A percentile compares a stretch with the other conserved stretches of the same genome.
These are phyloP conservation scores for Nicotiana undulata DNA, from an alignment of 257 asterid species.

Conservation along the genomic window DNA sequence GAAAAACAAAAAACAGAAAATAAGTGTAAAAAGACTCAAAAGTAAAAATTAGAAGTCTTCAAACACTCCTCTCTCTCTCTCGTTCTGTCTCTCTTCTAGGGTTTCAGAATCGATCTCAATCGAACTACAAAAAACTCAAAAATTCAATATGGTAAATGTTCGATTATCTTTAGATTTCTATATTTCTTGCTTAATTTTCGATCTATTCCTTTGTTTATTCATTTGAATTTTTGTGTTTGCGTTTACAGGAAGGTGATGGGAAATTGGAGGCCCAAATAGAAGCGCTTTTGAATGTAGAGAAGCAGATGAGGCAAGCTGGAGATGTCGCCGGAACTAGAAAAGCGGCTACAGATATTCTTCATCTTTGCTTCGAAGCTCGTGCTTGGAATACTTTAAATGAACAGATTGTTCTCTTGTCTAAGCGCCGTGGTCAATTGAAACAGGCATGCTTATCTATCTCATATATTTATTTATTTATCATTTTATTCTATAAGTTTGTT, in stretches of 20 bases:
- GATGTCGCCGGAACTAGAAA: conserved; percentile 79
- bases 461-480: background rate
- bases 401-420: conserved; percentile 79
- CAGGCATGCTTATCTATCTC: conserved; percentile 39
- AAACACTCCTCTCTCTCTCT: background rate
- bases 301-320: conserved; percentile 86
- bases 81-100: conserved; percentile 9
- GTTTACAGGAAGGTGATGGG: conserved; percentile 57
- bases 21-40: background rate
- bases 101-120: conserved; percentile 9
- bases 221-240: background rate
- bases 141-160: conserved; percentile 12
- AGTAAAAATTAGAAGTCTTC: background rate
- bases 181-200: background rate
- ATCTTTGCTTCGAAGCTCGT: conserved; percentile 87
- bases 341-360: conserved; percentile 79
- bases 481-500: background rate
- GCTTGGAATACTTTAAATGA: conserved; percentile 82
- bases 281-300: conserved; percentile 76
- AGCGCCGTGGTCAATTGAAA: conserved; percentile 95
- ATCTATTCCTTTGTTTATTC: background rate
- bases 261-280: conserved; percentile 71
- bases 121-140: background rate
- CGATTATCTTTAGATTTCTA: background rate
- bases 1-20: background rate